These are phyloP conservation scores for Corymbia maculata DNA, from an alignment of 345 rosid species.

Conservation along the genomic window DNA sequence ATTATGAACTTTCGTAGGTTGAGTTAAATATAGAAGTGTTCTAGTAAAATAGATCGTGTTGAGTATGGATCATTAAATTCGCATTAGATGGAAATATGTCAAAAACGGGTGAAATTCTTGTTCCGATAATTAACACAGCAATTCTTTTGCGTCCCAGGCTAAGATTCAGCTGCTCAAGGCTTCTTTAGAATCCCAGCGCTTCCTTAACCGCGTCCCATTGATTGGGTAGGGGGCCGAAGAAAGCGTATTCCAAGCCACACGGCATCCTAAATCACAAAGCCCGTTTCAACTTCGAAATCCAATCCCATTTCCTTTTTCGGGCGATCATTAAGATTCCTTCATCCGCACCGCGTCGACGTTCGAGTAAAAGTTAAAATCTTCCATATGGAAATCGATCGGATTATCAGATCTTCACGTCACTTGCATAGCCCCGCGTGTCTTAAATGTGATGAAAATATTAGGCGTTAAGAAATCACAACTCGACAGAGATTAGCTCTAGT, in stretches of 20 bases:
- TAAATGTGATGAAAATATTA: neutral
- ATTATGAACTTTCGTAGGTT: no score
- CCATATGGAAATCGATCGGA: neutral
- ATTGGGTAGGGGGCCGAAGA: neutral
- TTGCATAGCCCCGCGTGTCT: rapidly evolving
- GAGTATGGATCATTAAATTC: no score
- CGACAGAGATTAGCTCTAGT: neutral
- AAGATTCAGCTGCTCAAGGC: neutral
- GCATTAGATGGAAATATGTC: no score
- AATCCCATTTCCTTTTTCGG: rapidly evolving
- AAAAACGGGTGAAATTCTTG: neutral
- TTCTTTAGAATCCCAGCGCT: neutral
- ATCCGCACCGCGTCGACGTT: rapidly evolving
- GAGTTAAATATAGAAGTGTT: no score
- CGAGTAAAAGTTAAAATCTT: no score
- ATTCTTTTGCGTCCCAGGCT: neutral
- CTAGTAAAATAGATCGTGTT: no score
- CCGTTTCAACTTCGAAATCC: neutral
- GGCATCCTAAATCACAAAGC: neutral
- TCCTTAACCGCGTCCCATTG: neutral
- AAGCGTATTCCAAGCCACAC: rapidly evolving
- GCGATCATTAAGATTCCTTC: neutral
- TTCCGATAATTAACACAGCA: neutral
- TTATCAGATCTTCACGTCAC: rapidly evolving
- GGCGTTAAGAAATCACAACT: neutral